Evolutionary conservation across 2,329 filamentous ascomycete genomes (phyloP).

Genomic region (Rhytidhysteron rufulum): DNA sequence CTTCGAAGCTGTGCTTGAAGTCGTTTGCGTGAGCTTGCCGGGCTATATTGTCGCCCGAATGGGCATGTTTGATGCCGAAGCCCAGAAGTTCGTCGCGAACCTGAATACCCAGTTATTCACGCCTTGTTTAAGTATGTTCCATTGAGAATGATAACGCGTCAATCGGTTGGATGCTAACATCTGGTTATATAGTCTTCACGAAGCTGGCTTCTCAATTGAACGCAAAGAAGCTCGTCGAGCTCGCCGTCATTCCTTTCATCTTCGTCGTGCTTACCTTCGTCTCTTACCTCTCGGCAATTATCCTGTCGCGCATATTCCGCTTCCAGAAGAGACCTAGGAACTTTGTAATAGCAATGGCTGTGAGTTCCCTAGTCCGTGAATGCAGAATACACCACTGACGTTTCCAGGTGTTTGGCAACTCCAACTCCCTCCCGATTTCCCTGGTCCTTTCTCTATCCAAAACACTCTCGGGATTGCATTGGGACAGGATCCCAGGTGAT

Average conservation of each 20-base stretch:
- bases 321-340: conserved; percentile 85
- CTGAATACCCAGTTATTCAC: conserved; percentile 96
- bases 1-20: conserved; percentile 91
- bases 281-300: conserved; percentile 72
- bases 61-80: conserved; percentile 91
- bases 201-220: conserved; percentile 94
- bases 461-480: conserved; percentile 87
- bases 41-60: conserved; percentile 88
- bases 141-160: too few relatives aligned
- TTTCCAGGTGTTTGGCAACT: conserved; percentile 82
- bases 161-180: conserved; percentile 1
- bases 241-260: conserved; percentile 93
- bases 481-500: conserved; percentile 85
- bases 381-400: too few relatives aligned
- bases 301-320: conserved; percentile 70
- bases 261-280: conserved; percentile 84
- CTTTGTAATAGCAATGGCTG: conserved; percentile 94
- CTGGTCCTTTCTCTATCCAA: conserved; percentile 91
- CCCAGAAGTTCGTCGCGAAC: conserved; percentile 95
- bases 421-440: conserved; percentile 95
- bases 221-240: conserved; percentile 81
- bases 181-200: conserved; percentile 69
- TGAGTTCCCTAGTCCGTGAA: conserved; percentile 40
- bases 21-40: conserved; percentile 89
- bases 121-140: conserved; percentile 78